Base-by-base conservation (phyloP, 2,329 filamentous ascomycete species). In the Verticillium dahliae region DNA sequence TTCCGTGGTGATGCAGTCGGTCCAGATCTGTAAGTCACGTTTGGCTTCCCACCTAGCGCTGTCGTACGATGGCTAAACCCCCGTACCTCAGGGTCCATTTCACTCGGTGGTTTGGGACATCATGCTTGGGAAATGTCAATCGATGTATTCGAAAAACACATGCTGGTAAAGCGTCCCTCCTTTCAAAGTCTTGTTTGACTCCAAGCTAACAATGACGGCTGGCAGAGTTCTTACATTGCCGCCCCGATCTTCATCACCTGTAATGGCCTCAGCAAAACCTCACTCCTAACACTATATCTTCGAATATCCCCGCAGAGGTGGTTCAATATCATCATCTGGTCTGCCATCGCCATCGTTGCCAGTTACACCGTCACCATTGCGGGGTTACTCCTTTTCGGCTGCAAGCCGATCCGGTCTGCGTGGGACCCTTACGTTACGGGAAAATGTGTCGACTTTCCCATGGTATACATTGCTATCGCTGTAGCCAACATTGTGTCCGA, bases 381-480 rank as follows among this genome's bases (percentile, higher is more conserved):
- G 1, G 57, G 60, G 0, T 58, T 69, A 1, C 58, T 70, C 4
- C 0, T 58, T 70, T 69, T 71, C 31, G 66, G 64, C 1, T 69
- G 67, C 2, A 57, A 56, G 3, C 69, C 69, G 0, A 63, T 67
- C 14, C 61, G 61, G 0, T 59, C 63, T 11, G 64, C 68, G 6
- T 70, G 63, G 63, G 65, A 70, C 9, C 68, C 67, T 0, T 66
- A 57, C 31, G 35, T 45, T 6, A 22, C 58, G 38, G 76, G 61
- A 65, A 69, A 62, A 7, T 82, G 80, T 54, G 70, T 82, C 31
- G 69, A 78, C 55, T 73, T 76, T 35, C 73, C 78, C 2, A 69
- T 75, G 1, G 74, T 82, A 56, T 82, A 82, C 64, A 75, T 82
- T 31, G 72, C 76, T 22, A 80, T 79, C n/a, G 79, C 80, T 0